Base-by-base conservation (phyloP, 177 flowering plant species). In the Vitis hybrid region DNA sequence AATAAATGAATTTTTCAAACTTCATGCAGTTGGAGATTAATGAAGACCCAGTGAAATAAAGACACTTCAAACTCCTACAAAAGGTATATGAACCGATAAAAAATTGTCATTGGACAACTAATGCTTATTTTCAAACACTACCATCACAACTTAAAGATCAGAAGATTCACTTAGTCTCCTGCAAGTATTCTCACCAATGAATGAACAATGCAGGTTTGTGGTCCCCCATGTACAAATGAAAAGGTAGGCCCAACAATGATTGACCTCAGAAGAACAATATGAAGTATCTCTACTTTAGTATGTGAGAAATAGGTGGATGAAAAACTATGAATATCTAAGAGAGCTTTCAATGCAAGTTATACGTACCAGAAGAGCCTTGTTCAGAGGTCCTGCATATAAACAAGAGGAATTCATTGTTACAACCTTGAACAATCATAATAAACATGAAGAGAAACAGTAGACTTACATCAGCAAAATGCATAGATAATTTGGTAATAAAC, bases 321-420 rank as follows among this genome's bases (percentile, higher is more conserved):
- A 48, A 19, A 48, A 52, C 9, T 9, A 12, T 50, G 32, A 13
- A 7, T 27, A 18, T 40, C 15, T n/a, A 48, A 32, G 2, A 66
- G 68, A 51, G 24, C 30, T 27, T 27, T 2, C 32, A 8, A 4
- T 64, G 46, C 6, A 56, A 65, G 56, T 56, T 49, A 24, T 52
- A 78, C 86, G 50, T 80, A 89, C 97, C 92, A 70, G 90, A 84
- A 79, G 81, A 68, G 66, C 83, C 79, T 72, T 79, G 87, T 58
- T 88, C 94, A 24, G 89, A 77, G 11, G 79, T 79, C 91, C 97
- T 91, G 97, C 88, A 84, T 54, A 76, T 19, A 68, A 70, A 8
- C 60, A 78, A 72, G 50, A 68, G 58, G 63, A 60, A 15, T 59
- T 40, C 9, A 50, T 3, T 68, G 70, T 82, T 46, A 76, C 32